These are phyloP conservation scores for Talaromyces nanjingensis DNA, from an alignment of 495 filamentous ascomycete genomes.

Conservation along the genomic window DNA sequence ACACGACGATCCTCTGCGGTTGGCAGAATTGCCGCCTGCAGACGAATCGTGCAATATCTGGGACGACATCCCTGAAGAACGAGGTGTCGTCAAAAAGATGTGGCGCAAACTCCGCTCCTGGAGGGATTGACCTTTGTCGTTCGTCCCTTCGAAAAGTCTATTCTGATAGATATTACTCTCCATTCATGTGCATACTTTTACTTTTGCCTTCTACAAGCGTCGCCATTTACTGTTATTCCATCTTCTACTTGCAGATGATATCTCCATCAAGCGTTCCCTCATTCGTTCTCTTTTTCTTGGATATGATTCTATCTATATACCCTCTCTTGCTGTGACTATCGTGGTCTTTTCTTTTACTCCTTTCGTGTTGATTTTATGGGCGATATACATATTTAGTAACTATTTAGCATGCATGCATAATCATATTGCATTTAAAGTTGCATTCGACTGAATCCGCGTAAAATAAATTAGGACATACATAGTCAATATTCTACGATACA, in stretches of 20 bases:
- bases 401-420: neutral
- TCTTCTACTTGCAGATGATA: neutral
- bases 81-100: slow-evolving; percentile 45
- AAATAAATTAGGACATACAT: neutral
- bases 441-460: neutral
- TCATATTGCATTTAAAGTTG: neutral
- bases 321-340: neutral
- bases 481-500: too few species aligned
- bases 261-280: slow-evolving; percentile 6
- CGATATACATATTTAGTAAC: neutral
- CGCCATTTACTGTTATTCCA: neutral
- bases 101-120: slow-evolving; percentile 41
- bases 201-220: neutral
- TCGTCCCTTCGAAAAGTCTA: too few species aligned
- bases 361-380: neutral
- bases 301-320: slow-evolving; percentile 3
- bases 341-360: neutral
- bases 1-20: slow-evolving; percentile 48
- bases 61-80: slow-evolving; percentile 35
- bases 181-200: slow-evolving; percentile 5
- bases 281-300: slow-evolving; percentile 4
- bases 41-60: slow-evolving; percentile 39
- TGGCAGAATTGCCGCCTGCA: slow-evolving; percentile 43
- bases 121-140: slow-evolving; percentile 11
- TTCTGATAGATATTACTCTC: neutral